Conservation (phyloP, 228 moss, liverwort and hornwort species). For the Sphagnum fallax region DNA sequence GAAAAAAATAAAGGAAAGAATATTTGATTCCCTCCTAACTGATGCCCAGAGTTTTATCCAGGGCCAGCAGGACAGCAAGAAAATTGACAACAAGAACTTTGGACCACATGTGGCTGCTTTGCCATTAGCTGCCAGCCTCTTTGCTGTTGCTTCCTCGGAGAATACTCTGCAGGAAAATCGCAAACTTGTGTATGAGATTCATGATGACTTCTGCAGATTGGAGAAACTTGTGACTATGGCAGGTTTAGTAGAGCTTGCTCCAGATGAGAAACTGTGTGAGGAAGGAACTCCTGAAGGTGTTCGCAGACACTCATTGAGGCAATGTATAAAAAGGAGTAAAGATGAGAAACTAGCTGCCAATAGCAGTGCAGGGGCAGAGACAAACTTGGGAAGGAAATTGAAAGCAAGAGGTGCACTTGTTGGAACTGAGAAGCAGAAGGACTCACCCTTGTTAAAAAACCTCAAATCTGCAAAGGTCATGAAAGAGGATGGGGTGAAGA, state of each 20-base stretch:
- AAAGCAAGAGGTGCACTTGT: conserved; percentile 42
- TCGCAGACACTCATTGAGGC: conserved; percentile 26
- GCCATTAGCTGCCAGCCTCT: conserved; percentile 55
- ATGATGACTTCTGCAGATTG: conserved; percentile 70
- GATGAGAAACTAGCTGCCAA: conserved; percentile 14
- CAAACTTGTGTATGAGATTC: conserved; percentile 71
- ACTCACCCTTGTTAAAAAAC: conserved; percentile 11
- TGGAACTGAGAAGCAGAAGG: conserved; percentile 14
- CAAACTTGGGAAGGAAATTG: conserved; percentile 36
- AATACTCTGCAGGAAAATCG: conserved; percentile 69
- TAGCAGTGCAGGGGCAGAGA: conserved; percentile 6
- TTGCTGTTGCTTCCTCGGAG: conserved; percentile 68
- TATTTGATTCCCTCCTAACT: conserved; percentile 65
- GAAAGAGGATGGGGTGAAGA: conserved; percentile 13
- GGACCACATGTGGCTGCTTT: conserved; percentile 50
- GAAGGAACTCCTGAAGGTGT: conserved; percentile 11
- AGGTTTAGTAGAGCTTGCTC: conserved; percentile 24
- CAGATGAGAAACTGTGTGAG: conserved; percentile 24
- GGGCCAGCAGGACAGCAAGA: conserved; percentile 27
- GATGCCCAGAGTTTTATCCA: conserved; percentile 49
- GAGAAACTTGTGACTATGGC: conserved; percentile 55
- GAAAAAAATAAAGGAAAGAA: conserved; percentile 63
- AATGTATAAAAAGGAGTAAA: conserved; percentile 28
- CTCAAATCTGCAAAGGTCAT: conserved; percentile 25
- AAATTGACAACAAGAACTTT: conserved; percentile 38